Conservation (phyloP, 2,329 filamentous ascomycete species). For the Hymenoscyphus fructigenus region DNA sequence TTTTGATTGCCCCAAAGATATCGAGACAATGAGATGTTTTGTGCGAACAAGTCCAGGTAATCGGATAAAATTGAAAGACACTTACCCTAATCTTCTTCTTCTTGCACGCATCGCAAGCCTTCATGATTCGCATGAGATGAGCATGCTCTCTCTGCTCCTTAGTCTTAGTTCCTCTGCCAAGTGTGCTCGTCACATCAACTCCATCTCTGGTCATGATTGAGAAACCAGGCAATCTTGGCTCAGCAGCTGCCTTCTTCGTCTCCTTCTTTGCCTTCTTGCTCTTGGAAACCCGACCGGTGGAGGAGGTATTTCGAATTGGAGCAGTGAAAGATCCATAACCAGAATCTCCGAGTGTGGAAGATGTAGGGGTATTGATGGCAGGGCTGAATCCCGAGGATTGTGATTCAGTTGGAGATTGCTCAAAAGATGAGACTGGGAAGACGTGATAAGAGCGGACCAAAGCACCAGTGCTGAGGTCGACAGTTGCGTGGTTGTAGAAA, state of each 20-base stretch:
- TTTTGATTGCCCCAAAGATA: not conserved
- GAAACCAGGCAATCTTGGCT: constrained; percentile 55
- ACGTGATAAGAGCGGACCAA: constrained; percentile 45
- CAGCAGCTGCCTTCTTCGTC: constrained; percentile 29
- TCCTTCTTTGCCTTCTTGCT: constrained; percentile 30
- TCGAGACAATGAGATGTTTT: not conserved
- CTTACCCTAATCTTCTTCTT: constrained; percentile 58
- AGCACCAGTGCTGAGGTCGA: constrained; percentile 59
- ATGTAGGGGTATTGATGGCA: constrained; percentile 40
- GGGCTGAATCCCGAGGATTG: constrained; percentile 56
- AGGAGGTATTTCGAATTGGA: constrained; percentile 13
- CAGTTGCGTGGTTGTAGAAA: constrained; percentile 58
- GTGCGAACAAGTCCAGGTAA: not conserved
- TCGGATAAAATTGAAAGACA: constrained; percentile 5
- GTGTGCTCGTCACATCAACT: constrained; percentile 60
- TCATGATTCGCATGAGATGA: constrained; percentile 65
- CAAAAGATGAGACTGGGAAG: constrained; percentile 40
- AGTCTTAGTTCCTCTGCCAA: constrained; percentile 62
- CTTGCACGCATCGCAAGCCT: constrained; percentile 63
- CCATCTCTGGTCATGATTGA: constrained; percentile 66
- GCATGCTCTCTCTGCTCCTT: constrained; percentile 68
- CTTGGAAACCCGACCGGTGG: constrained; percentile 28
- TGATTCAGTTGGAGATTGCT: constrained; percentile 28
- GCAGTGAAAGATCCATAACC: constrained; percentile 25
- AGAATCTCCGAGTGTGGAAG: constrained; percentile 42